These are phyloP conservation scores for Collybia sp. DNA, from an alignment of 768 basidiomycete species.

Conservation along the genomic window DNA sequence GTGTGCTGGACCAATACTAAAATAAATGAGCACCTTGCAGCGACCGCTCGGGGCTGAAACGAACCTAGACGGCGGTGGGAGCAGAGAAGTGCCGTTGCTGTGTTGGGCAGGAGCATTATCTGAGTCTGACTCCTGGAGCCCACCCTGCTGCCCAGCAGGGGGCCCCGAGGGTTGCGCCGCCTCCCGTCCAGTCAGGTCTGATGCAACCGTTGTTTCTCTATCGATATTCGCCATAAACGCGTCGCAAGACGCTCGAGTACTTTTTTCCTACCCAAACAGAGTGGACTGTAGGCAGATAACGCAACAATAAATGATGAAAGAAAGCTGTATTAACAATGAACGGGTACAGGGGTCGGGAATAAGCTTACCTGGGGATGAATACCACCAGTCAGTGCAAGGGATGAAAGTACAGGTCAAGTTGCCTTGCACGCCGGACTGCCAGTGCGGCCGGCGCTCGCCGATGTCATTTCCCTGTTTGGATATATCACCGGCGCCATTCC, in stretches of 20 bases:
- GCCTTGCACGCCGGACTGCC: slow-evolving; percentile 7
- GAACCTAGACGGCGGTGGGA: no score
- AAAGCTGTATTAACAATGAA: background rate
- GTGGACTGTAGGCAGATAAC: background rate
- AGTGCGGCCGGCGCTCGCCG: slow-evolving; percentile 12
- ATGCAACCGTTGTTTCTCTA: slow-evolving; percentile 36
- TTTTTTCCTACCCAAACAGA: slow-evolving; percentile 24
- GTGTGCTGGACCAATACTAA: slow-evolving; percentile 19
- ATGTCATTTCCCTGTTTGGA: background rate
- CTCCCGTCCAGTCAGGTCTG: slow-evolving; percentile 27
- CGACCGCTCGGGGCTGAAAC: background rate
- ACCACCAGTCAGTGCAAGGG: slow-evolving; percentile 28
- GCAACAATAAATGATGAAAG: background rate
- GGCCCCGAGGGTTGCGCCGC: background rate
- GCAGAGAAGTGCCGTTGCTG: no score
- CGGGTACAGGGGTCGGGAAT: background rate
- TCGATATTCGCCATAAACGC: slow-evolving; percentile 79
- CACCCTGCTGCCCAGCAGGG: background rate
- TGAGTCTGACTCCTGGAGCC: no score
- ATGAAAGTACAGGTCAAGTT: slow-evolving; percentile 11
- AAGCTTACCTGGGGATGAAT: slow-evolving; percentile 29
- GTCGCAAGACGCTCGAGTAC: slow-evolving; percentile 58
- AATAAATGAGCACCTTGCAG: background rate
- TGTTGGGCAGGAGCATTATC: no score
- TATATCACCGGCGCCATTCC: background rate